Evolutionary conservation across 2,329 filamentous ascomycete species (phyloP).

Genomic region (Venturia asperata): DNA sequence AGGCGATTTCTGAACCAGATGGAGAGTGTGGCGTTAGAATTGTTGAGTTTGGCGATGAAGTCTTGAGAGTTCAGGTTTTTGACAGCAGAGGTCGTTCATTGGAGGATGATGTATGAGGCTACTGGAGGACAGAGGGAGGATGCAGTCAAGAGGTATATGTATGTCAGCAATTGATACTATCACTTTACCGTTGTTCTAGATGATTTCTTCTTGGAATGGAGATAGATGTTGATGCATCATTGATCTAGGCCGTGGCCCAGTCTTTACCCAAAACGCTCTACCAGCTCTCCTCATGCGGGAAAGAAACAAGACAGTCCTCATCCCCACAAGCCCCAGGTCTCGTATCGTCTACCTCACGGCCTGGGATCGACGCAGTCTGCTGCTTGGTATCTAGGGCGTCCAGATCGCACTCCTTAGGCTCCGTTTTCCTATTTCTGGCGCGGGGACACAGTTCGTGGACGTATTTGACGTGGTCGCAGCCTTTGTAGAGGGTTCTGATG

Average conservation of each 20-base stretch:
- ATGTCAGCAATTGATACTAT: too few relatives aligned
- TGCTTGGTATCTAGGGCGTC: neutral
- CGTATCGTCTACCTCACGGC: neutral
- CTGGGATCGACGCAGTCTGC: neutral
- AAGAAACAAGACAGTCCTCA: constrained; percentile 10
- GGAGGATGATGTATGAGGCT: too few relatives aligned
- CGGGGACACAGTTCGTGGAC: neutral
- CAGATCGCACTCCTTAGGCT: neutral
- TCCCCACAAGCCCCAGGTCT: neutral
- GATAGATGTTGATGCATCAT: neutral
- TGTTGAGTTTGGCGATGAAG: too few relatives aligned
- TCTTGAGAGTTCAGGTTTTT: too few relatives aligned
- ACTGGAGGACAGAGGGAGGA: too few relatives aligned
- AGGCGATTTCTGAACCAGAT: too few relatives aligned
- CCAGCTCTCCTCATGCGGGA: neutral
- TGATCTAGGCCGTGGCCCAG: neutral
- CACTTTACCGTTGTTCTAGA: too few relatives aligned
- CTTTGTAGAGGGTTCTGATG: neutral
- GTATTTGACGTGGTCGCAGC: neutral
- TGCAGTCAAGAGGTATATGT: too few relatives aligned
- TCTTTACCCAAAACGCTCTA: neutral
- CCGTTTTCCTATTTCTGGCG: neutral
- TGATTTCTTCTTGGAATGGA: too few relatives aligned
- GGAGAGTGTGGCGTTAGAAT: too few relatives aligned
- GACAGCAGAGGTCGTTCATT: too few relatives aligned